These are phyloP conservation scores for Wilcoxina mikolae DNA, from an alignment of 495 filamentous ascomycete species.

Conservation along the genomic window DNA sequence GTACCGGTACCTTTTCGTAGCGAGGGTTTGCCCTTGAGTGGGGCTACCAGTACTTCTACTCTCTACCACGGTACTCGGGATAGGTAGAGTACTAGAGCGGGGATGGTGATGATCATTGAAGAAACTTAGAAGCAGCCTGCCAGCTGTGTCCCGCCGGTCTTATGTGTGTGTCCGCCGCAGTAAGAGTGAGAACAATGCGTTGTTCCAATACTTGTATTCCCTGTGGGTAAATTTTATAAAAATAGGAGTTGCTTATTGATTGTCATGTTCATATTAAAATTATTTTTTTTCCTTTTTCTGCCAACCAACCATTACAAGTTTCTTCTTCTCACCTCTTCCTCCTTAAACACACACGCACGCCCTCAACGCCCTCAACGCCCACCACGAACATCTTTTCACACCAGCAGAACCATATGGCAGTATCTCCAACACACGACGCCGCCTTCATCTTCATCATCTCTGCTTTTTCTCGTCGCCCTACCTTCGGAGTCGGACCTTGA, in stretches of 20 bases:
- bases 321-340: neutral
- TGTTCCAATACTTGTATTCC: too few species aligned
- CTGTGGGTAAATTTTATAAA: neutral
- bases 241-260: neutral
- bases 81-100: too few species aligned
- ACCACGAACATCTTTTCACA: neutral
- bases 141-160: too few species aligned
- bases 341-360: neutral
- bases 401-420: slow-evolving; percentile 3
- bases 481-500: slow-evolving; percentile 5
- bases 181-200: too few species aligned
- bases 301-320: neutral
- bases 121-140: too few species aligned
- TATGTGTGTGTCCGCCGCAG: too few species aligned
- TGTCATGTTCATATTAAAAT: neutral
- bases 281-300: neutral
- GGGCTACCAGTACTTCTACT: too few species aligned
- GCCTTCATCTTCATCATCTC: neutral
- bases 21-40: too few species aligned
- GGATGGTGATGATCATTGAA: too few species aligned
- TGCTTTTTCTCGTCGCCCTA: neutral
- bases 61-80: too few species aligned
- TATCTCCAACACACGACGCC: neutral
- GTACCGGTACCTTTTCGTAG: too few species aligned
- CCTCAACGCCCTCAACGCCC: neutral